Evolutionary conservation across 441 rosid species (phyloP), one percentile per base, ranked within the genome.

Genomic region (Pelargonium fulgidum): DNA sequence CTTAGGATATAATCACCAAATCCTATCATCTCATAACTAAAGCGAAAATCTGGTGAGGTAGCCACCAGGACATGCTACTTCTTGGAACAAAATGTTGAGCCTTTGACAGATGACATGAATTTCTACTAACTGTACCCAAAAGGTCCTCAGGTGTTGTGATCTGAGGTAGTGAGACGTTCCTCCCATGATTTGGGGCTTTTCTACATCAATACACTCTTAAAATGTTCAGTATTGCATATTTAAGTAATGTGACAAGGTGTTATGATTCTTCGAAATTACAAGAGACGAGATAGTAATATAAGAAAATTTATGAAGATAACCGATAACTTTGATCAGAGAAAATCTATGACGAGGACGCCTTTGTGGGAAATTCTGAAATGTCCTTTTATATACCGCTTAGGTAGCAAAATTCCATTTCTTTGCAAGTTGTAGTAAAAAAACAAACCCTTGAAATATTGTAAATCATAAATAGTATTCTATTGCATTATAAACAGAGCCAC

Each of bases 21-120:
- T 4, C 59, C 20, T 56, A 56, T 11, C 29, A 19, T 56, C 12
- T 56, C 13, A 16, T 12, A 56, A 8, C 26, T 19, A 56, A 17
- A 19, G 62, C 20, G 12, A 13, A 56, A 56, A 56, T 19, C 8
- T 17, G 12, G 22, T 8, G 22, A 56, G 62, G 62, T 56, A 24
- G 10, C 62, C 26, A 56, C 62, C 62, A 56, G 62, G 62, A 22
- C 62, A 56, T 56, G 62, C 62, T 56, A 56, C 24, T 12, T 56
- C 19, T 56, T 56, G 62, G 10, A 56, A 56, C 62, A 56, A 56
- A 56, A 56, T 19, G 62, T 56, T 56, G 62, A 56, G 19, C 26
- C 20, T 17, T 56, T 19, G 22, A 19, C 8, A 3, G 22, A 56
- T 11, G 19, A 16, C 62, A 56, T 56, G 29, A 56, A 56, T 12